Evolutionary conservation across 1,284 basidiomycete species (phyloP), one percentile per base, ranked within the genome.

Genomic region (Porphyrellus sp.): DNA sequence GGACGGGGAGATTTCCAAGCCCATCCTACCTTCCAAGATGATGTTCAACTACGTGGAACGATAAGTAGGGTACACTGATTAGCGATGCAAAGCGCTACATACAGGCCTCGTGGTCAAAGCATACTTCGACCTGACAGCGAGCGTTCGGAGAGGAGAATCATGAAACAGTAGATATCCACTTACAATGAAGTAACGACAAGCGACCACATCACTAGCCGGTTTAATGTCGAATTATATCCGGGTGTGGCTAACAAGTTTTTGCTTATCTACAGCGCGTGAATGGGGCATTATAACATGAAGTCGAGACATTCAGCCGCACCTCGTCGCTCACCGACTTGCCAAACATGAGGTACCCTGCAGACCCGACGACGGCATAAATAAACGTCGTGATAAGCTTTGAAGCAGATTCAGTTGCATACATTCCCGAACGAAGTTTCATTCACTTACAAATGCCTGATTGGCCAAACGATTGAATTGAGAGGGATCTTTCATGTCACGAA

Each of bases 331-430:
- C 91, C 23, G 67, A 63, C 56, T 81, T 76, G 16, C 93, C 94
- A 65, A 95, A 95, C 94, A 98, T 98, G 18, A 91, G 71, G 61
- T 97, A 98, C 1, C 95, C 95, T 12, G 85, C 85, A 46, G 82
- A 84, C 13, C 92, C 95, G 48, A 96, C 89, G 8, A 89, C 59
- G 18, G 86, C 77, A 59, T 95, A 95, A 30, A 96, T 77, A 30
- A 78, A 72, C 0, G 91, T 93, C 1, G 95, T 86, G 31, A 89
- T 78, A 16, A 79, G 63, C 82, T 93, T n/a, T 64, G 12, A 25
- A 46, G 45, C 35, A n/a, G 34, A 30, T 18, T 63, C 28, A 59
- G 25, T 31, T 15, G 31, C 6, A 11, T 25, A 16, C 40, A 47
- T 50, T 49, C 20, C 9, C 18, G 44, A 21, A 15, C n/a, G 4